Conservation (phyloP, 2,329 filamentous ascomycete genomes). For the Graphilbum fragrans region DNA sequence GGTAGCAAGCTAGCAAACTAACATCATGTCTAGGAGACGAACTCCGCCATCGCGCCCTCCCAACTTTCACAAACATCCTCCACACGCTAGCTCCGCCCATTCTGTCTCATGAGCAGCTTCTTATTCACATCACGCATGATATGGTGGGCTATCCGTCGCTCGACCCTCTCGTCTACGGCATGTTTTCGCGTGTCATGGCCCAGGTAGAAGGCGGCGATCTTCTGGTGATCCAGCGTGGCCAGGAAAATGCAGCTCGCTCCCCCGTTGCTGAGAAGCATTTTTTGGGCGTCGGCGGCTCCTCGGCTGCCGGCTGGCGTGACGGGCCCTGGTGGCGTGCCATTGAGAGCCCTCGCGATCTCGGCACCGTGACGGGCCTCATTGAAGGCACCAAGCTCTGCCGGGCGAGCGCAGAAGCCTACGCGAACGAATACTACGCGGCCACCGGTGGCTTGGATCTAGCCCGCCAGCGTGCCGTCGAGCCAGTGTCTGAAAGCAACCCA, state of each 20-base stretch:
- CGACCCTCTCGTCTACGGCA: conserved; percentile 80
- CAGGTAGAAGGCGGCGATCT: conserved; percentile 96
- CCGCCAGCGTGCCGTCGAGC: conserved; percentile 66
- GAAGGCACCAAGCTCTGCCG: conserved; percentile 88
- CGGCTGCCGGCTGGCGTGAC: conserved; percentile 67
- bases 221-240: conserved; percentile 84
- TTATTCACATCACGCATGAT: conserved; percentile 96
- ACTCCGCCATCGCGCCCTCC: conserved; percentile 72
- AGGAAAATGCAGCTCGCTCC: conserved; percentile 63
- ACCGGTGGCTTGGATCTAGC: conserved; percentile 67
- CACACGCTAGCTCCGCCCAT: conserved; percentile 94
- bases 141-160: conserved; percentile 88
- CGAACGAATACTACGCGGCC: conserved; percentile 69
- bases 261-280: conserved; percentile 15
- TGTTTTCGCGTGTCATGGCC: conserved; percentile 94
- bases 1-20: too few species aligned
- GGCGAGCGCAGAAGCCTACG: conserved; percentile 79
- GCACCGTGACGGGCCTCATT: conserved; percentile 64
- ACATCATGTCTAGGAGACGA: conserved; percentile 56
- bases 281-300: conserved; percentile 22
- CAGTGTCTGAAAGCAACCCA: conserved; percentile 73
- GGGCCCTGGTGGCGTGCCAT: conserved; percentile 90
- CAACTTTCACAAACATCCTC: conserved; percentile 88
- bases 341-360: conserved; percentile 60
- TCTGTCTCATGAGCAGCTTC: conserved; percentile 87